Evolutionary conservation across 208 protist species (phyloP).

Genomic region (Acanthamoeba healyi): DNA sequence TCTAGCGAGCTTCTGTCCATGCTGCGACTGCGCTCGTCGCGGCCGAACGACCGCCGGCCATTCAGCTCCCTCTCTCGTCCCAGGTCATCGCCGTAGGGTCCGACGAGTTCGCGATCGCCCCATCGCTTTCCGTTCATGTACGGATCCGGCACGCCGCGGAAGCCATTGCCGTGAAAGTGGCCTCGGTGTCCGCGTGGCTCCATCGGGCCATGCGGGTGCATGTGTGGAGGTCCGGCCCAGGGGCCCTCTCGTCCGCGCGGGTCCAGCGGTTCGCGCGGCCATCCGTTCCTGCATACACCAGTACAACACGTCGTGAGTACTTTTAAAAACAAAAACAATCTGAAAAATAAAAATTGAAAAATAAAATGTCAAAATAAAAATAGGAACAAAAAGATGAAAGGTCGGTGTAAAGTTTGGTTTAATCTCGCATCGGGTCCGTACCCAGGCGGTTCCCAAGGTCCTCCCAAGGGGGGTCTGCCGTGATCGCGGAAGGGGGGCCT

Average conservation of each 20-base stretch:
- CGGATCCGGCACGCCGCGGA: background rate
- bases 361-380: background rate
- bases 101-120: background rate
- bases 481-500: background rate
- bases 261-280: background rate
- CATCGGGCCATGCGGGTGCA: background rate
- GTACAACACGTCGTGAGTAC: background rate
- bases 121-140: slow-evolving; percentile 6
- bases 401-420: background rate
- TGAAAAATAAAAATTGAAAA: background rate
- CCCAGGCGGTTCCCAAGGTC: background rate
- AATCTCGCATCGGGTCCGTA: background rate
- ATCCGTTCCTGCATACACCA: background rate
- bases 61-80: background rate
- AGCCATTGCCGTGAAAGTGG: slow-evolving; percentile 5
- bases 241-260: background rate
- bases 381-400: background rate
- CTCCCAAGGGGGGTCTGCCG: background rate
- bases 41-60: background rate
- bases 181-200: background rate
- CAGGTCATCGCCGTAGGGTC: background rate
- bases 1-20: background rate
- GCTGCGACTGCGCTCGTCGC: background rate
- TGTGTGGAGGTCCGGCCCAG: background rate
- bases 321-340: background rate